A percentile compares a stretch with the other conserved stretches of the same genome.
phyloP scores from a whole-genome alignment of 83 land plant genomes.

The Isoetes engelmannii region DNA sequence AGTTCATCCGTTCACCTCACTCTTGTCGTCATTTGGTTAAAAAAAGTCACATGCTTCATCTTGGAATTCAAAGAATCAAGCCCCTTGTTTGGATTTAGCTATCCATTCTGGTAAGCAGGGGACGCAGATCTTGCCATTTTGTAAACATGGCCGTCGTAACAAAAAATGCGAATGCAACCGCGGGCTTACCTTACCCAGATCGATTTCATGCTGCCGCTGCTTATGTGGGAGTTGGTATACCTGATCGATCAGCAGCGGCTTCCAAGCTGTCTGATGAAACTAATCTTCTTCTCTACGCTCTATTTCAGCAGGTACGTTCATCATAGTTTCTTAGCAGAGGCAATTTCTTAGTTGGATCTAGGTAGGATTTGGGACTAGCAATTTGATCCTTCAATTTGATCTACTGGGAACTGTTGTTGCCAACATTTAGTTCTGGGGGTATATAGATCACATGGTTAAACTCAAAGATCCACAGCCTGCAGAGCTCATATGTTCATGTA shows the following conservation, averaged over 20 bases:
- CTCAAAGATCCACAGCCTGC: not conserved
- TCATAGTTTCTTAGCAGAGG: not conserved
- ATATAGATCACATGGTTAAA: not conserved
- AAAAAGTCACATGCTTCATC: no score
- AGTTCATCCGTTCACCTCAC: no score
- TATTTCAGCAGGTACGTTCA: constrained; percentile 56
- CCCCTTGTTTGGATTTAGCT: no score
- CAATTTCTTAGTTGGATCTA: not conserved
- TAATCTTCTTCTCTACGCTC: constrained; percentile 58
- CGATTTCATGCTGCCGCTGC: constrained; percentile 77
- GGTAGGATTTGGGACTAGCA: not conserved
- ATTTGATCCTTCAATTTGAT: not conserved
- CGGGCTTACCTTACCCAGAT: constrained; percentile 65
- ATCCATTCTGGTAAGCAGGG: no score
- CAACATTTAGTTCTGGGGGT: not conserved
- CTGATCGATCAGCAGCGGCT: constrained; percentile 16
- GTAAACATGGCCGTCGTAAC: not conserved
- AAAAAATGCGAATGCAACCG: constrained; percentile 39
- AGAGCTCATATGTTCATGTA: not conserved
- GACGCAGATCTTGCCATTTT: no score
- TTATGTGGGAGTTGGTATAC: constrained; percentile 33
- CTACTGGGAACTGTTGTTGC: not conserved
- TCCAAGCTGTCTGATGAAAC: constrained; percentile 48
- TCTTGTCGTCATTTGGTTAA: no score
- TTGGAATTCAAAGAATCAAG: no score